Evolutionary conservation across 148 eudicot genomes (phyloP).

Genomic region (Camellia granthamiana): DNA sequence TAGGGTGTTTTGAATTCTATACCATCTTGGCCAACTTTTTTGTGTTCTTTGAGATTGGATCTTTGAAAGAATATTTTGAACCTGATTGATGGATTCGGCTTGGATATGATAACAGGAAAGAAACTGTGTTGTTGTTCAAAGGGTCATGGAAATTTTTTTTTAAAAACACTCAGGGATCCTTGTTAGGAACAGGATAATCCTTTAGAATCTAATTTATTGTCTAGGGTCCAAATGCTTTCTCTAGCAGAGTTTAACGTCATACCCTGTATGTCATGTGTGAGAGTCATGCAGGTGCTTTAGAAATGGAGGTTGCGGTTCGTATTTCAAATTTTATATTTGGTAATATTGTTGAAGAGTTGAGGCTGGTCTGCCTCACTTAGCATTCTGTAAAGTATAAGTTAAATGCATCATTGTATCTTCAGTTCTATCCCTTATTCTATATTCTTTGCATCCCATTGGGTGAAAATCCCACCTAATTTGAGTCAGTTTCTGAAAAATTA

Average conservation of each 20-base stretch:
- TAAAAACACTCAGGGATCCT: neutral
- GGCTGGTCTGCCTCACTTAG: neutral
- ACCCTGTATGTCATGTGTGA: neutral
- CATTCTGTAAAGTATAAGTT: neutral
- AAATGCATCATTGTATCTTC: slow-evolving; percentile 5
- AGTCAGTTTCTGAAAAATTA: neutral
- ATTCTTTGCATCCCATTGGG: neutral
- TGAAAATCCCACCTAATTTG: neutral
- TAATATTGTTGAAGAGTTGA: neutral
- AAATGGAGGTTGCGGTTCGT: neutral
- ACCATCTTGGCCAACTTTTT: neutral
- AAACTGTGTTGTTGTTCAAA: neutral
- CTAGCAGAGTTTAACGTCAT: neutral
- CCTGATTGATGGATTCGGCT: neutral
- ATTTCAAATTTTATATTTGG: neutral
- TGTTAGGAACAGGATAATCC: neutral
- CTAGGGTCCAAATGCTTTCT: neutral
- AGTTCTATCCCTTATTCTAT: neutral
- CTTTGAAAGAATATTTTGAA: neutral
- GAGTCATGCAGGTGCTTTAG: neutral
- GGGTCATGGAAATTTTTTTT: neutral
- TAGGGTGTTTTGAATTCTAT: neutral
- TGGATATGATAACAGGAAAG: neutral
- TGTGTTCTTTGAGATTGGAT: neutral
- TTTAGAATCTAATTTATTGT: neutral